These are phyloP conservation scores for Aspergillus conjunctus DNA, from an alignment of 495 filamentous ascomycete species.

Conservation along the genomic window DNA sequence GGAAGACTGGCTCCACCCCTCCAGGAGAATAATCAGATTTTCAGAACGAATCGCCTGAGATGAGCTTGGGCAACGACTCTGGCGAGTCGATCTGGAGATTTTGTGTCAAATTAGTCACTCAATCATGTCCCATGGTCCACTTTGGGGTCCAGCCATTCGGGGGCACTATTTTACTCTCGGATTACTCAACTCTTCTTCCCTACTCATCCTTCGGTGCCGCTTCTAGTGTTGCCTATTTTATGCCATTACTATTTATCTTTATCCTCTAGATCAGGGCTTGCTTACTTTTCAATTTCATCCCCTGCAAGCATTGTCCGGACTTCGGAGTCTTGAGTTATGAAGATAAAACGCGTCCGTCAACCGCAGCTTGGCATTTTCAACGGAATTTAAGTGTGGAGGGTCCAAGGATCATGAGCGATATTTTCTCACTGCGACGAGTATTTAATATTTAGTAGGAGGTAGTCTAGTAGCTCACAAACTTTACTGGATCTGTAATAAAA, in stretches of 20 bases:
- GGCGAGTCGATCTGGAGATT: not conserved
- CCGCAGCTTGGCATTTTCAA: slow-evolving; percentile 11
- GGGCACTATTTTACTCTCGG: not conserved
- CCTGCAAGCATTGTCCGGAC: too few relatives aligned
- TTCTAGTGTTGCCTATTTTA: too few relatives aligned
- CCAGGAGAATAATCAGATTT: not conserved
- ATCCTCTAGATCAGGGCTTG: too few relatives aligned
- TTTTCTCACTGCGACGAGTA: not conserved
- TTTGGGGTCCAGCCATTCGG: slow-evolving; percentile 6
- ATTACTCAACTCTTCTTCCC: too few relatives aligned
- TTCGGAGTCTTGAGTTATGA: not conserved
- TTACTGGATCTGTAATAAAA: too few relatives aligned
- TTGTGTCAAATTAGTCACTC: slow-evolving; percentile 15
- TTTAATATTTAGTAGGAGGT: too few relatives aligned
- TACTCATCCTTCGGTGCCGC: too few relatives aligned
- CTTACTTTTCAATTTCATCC: too few relatives aligned
- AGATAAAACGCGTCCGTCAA: slow-evolving; percentile 3
- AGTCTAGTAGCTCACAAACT: too few relatives aligned
- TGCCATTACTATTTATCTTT: too few relatives aligned
- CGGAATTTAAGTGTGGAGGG: not conserved
- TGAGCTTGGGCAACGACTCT: not conserved
- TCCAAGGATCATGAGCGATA: not conserved
- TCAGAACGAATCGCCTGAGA: not conserved
- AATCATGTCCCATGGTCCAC: slow-evolving; percentile 7
- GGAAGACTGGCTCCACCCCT: not conserved